Base-by-base conservation (phyloP, 2,329 filamentous ascomycete species). In the Boeremia exigua region DNA sequence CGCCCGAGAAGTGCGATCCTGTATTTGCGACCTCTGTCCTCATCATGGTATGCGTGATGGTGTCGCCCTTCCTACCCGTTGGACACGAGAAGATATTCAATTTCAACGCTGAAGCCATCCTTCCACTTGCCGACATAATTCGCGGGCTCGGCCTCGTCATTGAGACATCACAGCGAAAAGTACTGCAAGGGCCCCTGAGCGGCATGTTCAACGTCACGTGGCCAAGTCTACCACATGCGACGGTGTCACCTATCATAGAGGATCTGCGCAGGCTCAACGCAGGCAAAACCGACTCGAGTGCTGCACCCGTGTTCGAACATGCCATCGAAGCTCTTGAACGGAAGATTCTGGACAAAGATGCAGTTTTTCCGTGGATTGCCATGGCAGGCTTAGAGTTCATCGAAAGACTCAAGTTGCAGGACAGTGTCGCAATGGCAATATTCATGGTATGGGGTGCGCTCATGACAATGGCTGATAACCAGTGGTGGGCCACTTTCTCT, bases 401-500 rank as follows among this genome's bases (percentile, higher is more conserved):
- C 8, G 50, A 60, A 6, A 45, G 43, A 7, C 30, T 62, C n/a
- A 50, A 38, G 33, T 17, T 42, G 8, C 58, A 51, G 6, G 40
- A 60, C 14, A 19, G 17, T 28, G 38, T 60, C n/a, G 60, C 60
- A 5, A 36, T 60, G 38, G 40, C 48, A 15, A 55, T 59, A 6
- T 61, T 60, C 44, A 62, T 62, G 60, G 43, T 56, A 9, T 62
- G 60, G 60, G 60, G 60, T 19, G 58, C 57, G n/a, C 55, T 62
- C 4, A 50, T 61, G 37, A 46, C 48, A n/a, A 48, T 48, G 37
- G 39, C 48, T 14, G 51, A 60, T 30, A 46, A 53, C 4, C 52
- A 59, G 39, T 62, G 60, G 60, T 62, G 60, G 60, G 47, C 43
- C 19, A 33, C 33, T 8, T 62, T 60, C 38, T 56, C 54, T 7